Base-by-base conservation (phyloP, 2,329 filamentous ascomycete genomes). In the Cytospora leucostoma region DNA sequence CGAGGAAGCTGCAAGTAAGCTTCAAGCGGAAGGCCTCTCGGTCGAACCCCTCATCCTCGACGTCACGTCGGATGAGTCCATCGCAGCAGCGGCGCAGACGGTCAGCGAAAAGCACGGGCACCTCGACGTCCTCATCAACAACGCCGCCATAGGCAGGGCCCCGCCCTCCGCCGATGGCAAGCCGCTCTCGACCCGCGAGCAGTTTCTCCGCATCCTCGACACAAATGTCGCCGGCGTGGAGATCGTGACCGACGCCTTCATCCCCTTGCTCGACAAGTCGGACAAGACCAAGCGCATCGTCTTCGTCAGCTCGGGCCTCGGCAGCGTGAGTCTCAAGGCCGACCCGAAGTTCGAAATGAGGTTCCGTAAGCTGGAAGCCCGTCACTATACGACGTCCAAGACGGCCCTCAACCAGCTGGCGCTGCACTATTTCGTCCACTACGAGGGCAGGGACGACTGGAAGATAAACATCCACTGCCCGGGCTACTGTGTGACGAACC, bases 31-130 rank as follows among this genome's bases (percentile, higher is more conserved):
- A 21, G 69, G 70, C 3, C 55, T 74, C 4, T 71, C 70, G 8
- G 70, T 77, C 38, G 74, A 78, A 44, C 65, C 76, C 1, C 66
- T 80, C 6, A 70, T 74, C 34, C 74, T 82, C 17, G 79, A 82
- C 67, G 68, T 81, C 8, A 74, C 71, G 35, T 73, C 72, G 37
- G 78, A 81, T 61, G 71, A 73, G 5, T 77, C 77, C 44, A 78
- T 82, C 67, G 64, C 66, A 7, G 64, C 69, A 4, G 78, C 77
- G 7, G 76, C 73, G 8, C 62, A 69, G 5, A 61, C 65, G 1
- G 73, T 74, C n/a, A 60, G 65, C 4, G 55, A 60, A 10, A 68
- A 67, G 13, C 69, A 76, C 67, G 76, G 76, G 17, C 74, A 69
- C 19, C 68, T 73, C 11, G 73, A 74, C 58, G 73, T 73, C 7